These are phyloP conservation scores for Rhynchosporium agropyri DNA, from an alignment of 2,329 filamentous ascomycete species.

Conservation along the genomic window DNA sequence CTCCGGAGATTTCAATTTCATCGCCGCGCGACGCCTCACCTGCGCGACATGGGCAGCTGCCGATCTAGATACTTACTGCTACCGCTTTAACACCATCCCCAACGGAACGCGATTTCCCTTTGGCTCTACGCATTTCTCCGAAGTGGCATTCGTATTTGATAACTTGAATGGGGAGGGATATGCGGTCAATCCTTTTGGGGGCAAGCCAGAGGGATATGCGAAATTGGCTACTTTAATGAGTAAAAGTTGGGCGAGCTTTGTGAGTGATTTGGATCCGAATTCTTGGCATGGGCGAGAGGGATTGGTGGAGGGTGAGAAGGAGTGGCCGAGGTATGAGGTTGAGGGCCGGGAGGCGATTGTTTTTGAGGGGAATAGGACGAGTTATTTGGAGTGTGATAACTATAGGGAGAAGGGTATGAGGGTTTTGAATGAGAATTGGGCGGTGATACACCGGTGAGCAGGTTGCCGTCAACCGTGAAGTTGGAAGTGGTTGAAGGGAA, in stretches of 20 bases:
- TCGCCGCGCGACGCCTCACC: conserved; percentile 23
- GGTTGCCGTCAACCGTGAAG: too few relatives aligned
- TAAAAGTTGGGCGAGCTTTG: conserved; percentile 28
- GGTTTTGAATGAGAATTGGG: conserved; percentile 32
- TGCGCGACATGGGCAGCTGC: conserved; percentile 23
- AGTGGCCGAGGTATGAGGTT: conserved; percentile 50
- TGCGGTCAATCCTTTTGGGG: conserved; percentile 43
- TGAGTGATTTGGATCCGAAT: conserved; percentile 32
- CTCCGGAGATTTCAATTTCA: conserved; percentile 24
- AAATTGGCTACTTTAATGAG: conserved; percentile 26
- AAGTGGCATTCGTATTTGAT: conserved; percentile 57
- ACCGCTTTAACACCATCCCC: conserved; percentile 49
- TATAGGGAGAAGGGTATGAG: conserved; percentile 48
- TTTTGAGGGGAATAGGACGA: conserved; percentile 52
- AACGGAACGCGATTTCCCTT: conserved; percentile 34
- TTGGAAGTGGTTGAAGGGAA: too few relatives aligned
- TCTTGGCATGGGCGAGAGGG: conserved; percentile 23
- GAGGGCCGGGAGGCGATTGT: conserved; percentile 45
- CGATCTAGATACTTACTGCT: conserved; percentile 42
- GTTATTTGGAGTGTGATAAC: conserved; percentile 49
- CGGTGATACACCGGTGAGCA: background rate
- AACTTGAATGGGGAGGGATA: conserved; percentile 54
- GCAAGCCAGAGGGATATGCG: conserved; percentile 16
- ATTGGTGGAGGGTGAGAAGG: background rate
- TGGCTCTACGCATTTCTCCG: conserved; percentile 47